A percentile compares a stretch with the other conserved stretches of the same genome.
Conservation (phyloP, 164 flowering plant genomes). For the Stephania japonica region DNA sequence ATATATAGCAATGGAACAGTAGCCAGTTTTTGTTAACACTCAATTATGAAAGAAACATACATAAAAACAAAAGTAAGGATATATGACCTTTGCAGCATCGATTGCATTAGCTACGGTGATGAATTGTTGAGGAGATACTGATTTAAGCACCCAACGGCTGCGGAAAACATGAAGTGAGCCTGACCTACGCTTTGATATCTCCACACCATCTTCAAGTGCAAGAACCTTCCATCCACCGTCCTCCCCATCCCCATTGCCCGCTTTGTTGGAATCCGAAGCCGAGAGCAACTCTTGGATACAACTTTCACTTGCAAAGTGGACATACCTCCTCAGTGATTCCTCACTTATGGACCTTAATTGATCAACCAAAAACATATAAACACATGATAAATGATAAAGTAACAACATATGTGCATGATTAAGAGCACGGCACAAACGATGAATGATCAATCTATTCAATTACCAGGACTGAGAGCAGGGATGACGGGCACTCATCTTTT, state of each 20-base stretch:
- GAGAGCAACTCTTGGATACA: constrained; percentile 80
- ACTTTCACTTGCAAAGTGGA: constrained; percentile 73
- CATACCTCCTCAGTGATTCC: constrained; percentile 74
- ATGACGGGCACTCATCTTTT: constrained; percentile 32
- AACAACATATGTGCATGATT: not conserved
- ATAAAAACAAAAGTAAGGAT: not conserved
- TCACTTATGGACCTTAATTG: constrained; percentile 66
- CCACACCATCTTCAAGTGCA: constrained; percentile 51
- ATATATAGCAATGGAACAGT: not conserved
- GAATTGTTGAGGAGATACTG: constrained; percentile 74
- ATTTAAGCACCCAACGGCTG: constrained; percentile 64
- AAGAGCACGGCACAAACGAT: not conserved
- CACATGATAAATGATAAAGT: not conserved
- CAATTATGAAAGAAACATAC: not conserved
- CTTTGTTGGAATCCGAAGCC: constrained; percentile 48
- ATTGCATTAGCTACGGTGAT: constrained; percentile 85
- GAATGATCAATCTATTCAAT: not conserved
- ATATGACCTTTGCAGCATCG: constrained; percentile 73
- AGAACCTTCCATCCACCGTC: constrained; percentile 57
- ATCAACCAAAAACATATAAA: too few species aligned
- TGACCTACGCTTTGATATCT: constrained; percentile 68
- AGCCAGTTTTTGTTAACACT: not conserved
- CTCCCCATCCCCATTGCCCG: constrained; percentile 12
- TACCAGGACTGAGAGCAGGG: constrained; percentile 57
- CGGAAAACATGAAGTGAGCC: constrained; percentile 61